These are phyloP conservation scores for Vaccinium vitisidaea DNA, from an alignment of 148 eudicot genomes.

Conservation along the genomic window DNA sequence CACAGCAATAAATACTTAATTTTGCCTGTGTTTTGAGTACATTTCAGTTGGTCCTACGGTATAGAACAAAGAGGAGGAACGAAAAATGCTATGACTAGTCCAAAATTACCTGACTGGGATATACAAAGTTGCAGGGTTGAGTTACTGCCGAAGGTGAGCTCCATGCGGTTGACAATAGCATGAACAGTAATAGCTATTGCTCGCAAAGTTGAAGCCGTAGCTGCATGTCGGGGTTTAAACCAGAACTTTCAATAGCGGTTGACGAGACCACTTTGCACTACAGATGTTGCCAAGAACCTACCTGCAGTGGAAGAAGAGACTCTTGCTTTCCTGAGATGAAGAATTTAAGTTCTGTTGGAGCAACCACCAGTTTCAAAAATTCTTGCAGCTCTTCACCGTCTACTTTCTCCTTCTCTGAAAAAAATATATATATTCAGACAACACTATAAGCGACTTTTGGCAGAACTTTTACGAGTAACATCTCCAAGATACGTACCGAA, in stretches of 20 bases:
- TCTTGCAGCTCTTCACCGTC: constrained; percentile 88
- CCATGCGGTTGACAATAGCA: background rate
- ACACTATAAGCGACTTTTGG: background rate
- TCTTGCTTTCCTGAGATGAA: constrained; percentile 68
- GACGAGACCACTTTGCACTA: constrained; percentile 8
- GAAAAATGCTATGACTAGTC: background rate
- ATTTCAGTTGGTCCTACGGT: background rate
- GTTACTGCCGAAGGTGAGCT: constrained; percentile 2
- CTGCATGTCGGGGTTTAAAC: background rate
- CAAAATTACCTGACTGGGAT: constrained; percentile 8
- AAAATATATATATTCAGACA: background rate
- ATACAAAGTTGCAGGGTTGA: constrained; percentile 10
- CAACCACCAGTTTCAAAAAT: constrained; percentile 86
- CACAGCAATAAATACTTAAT: background rate
- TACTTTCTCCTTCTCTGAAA: constrained; percentile 78
- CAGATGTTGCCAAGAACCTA: constrained; percentile 27
- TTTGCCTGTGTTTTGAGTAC: background rate
- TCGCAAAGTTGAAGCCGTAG: background rate
- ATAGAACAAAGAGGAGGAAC: constrained; percentile 3
- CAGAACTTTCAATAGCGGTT: background rate
- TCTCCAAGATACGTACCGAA: background rate
- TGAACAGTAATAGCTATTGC: background rate
- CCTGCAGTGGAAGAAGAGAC: constrained; percentile 58
- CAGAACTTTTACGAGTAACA: background rate
- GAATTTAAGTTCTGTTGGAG: constrained; percentile 74